Evolutionary conservation across 2,329 filamentous ascomycete genomes (phyloP), one percentile per base, ranked within the genome.

Genomic region (Xylaria digitata): DNA sequence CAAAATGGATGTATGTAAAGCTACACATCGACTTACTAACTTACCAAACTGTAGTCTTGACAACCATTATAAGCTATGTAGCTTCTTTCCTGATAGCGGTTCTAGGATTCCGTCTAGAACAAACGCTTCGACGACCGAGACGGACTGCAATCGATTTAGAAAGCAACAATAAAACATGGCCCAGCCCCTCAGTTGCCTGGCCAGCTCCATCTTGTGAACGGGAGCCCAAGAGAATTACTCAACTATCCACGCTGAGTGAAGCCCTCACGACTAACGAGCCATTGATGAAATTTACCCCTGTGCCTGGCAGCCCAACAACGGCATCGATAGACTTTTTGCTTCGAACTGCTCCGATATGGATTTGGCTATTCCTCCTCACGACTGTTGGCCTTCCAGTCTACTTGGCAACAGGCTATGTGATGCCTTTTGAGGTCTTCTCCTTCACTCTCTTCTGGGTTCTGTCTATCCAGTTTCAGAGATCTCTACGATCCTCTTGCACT

Each of bases 391-490:
- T 78, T 26, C 76, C 76, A 7, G 57, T 75, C 2, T 76, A 72
- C 57, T 61, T 72, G 32, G 63, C 66, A 6, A 71, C 74, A 3
- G 48, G 23, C 3, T 75, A 76, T 65, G 67, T 71, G 32, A 70
- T 74, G 56, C 75, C 74, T 5, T 72, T 77, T 53, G 76, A 78
- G 13, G 63, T 68, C 2, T 68, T 77, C n/a, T 67, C 59, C 9
- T 75, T 78, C 53, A 50, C 64, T 11, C 64, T 76, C 3, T 68
- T 78, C 42, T 78, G 76, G 76, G 50, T 72, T 9, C 32, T 72
- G 1, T 66, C 74, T 6, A 61, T 77, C 19, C 72, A 75, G n/a
- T 68, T 76, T 40, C 75, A 75, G 55, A 71, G 73, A 48, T 73
- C 58, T 1, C 45, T 77, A 23, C 74, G 73, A 21, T 30, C 60